These are phyloP conservation scores for Xerocomus brunneocitrinus DNA, from an alignment of 768 basidiomycete genomes.

Conservation along the genomic window DNA sequence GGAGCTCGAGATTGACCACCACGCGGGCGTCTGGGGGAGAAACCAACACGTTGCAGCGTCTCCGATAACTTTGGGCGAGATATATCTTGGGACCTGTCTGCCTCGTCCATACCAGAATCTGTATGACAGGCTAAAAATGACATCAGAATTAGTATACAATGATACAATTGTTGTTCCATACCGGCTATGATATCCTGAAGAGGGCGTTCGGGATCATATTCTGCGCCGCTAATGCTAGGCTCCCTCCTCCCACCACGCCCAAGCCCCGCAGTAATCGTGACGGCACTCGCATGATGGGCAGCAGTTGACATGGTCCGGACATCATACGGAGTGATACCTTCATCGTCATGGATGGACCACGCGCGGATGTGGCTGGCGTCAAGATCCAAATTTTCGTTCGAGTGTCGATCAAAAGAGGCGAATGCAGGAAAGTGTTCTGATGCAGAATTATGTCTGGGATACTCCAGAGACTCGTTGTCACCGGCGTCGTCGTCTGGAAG, in stretches of 20 bases:
- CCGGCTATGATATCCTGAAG: constrained; percentile 67
- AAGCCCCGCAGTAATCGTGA: constrained; percentile 83
- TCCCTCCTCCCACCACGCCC: constrained; percentile 48
- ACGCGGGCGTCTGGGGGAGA: constrained; percentile 75
- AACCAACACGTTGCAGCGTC: constrained; percentile 60
- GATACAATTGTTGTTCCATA: constrained; percentile 20
- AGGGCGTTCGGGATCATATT: constrained; percentile 83
- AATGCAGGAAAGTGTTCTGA: constrained; percentile 54
- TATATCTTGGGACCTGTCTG: constrained; percentile 38
- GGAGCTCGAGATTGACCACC: constrained; percentile 34
- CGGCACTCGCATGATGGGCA: constrained; percentile 84
- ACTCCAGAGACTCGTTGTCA: constrained; percentile 56
- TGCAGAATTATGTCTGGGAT: constrained; percentile 64
- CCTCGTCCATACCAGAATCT: constrained; percentile 48
- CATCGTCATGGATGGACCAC: constrained; percentile 64
- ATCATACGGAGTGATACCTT: constrained; percentile 61
- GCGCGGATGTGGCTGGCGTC: constrained; percentile 48
- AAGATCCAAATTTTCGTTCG: constrained; percentile 52
- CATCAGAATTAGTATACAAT: neutral
- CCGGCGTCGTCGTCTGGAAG: constrained; percentile 38
- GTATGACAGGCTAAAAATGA: constrained; percentile 39
- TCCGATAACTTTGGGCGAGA: constrained; percentile 65
- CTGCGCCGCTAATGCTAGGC: constrained; percentile 63
- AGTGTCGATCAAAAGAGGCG: constrained; percentile 56
- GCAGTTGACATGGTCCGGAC: constrained; percentile 75